These are phyloP conservation scores for Colletotrichum liaoningense DNA, from an alignment of 2,329 filamentous ascomycete genomes.

Conservation along the genomic window DNA sequence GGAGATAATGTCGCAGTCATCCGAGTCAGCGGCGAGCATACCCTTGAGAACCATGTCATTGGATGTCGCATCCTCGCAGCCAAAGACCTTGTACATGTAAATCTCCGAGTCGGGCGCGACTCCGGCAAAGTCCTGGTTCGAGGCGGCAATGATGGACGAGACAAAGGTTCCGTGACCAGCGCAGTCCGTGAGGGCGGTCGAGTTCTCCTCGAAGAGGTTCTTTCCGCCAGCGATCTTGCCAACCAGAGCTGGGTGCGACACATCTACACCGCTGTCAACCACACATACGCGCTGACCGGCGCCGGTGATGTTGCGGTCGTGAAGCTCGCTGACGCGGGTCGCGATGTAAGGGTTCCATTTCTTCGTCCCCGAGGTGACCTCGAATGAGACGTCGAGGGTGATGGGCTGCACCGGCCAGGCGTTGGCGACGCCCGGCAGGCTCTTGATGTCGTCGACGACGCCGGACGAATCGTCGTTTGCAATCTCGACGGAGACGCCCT, in stretches of 20 bases:
- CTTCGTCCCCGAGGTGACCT: not conserved
- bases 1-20: conserved; percentile 40
- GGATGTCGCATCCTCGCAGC: conserved; percentile 29
- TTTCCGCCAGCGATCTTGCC: conserved; percentile 36
- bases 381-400: conserved; percentile 37
- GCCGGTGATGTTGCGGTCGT: conserved; percentile 37
- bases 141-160: conserved; percentile 29
- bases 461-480: conserved; percentile 9
- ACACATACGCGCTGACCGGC: conserved; percentile 38
- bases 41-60: conserved; percentile 40
- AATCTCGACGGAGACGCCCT: conserved; percentile 30
- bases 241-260: conserved; percentile 31
- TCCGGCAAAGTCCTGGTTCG: conserved; percentile 32
- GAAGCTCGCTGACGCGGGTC: conserved; percentile 36
- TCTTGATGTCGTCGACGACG: conserved; percentile 32
- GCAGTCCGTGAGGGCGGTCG: conserved; percentile 34
- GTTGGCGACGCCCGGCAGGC: conserved; percentile 16
- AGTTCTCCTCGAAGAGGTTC: conserved; percentile 36
- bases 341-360: conserved; percentile 37
- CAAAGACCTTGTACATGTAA: conserved; percentile 42
- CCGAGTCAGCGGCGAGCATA: conserved; percentile 38
- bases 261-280: conserved; percentile 38
- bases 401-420: conserved; percentile 30
- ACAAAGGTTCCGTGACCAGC: conserved; percentile 39
- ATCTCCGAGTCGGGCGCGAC: conserved; percentile 39